A percentile compares a stretch with the other conserved stretches of the same genome.
phyloP scores from a whole-genome alignment of 257 asterid species.

The Fraxinus quadrangulata region DNA sequence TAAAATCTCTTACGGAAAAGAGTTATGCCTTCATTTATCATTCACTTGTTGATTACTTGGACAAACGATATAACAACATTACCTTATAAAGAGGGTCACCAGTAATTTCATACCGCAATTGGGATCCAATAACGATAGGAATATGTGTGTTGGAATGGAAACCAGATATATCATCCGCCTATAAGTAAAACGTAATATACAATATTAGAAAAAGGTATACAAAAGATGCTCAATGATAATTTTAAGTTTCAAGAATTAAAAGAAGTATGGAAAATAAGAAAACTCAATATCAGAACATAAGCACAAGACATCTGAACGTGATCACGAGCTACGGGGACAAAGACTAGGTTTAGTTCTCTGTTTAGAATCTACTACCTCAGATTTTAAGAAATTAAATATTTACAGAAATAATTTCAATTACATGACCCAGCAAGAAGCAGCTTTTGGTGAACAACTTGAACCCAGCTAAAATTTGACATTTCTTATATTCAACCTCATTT shows the following conservation, averaged over 20 bases:
- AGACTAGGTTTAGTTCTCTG: background rate
- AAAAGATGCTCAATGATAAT: constrained; percentile 4
- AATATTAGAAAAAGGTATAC: constrained; percentile 1
- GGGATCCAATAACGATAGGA: constrained; percentile 87
- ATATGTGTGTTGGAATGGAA: constrained; percentile 92
- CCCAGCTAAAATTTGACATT: background rate
- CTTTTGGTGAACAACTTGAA: background rate
- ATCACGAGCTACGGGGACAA: background rate
- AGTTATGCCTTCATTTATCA: constrained; percentile 9
- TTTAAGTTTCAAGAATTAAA: constrained; percentile 8
- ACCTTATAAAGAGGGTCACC: constrained; percentile 92
- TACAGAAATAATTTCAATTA: background rate
- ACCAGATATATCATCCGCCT: constrained; percentile 92
- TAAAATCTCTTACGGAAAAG: background rate
- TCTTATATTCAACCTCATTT: background rate
- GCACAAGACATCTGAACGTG: background rate
- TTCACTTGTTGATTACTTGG: background rate
- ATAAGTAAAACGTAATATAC: constrained; percentile 22
- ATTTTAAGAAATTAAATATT: background rate
- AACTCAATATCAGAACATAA: constrained; percentile 4
- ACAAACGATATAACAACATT: background rate
- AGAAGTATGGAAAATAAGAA: background rate
- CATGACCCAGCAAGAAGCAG: background rate
- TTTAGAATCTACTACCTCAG: background rate
- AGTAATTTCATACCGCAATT: constrained; percentile 85